Percentiles rank a stretch among this genome's conserved stretches.
Conservation (phyloP, 805 yeast genomes). For the Candida awuae region DNA sequence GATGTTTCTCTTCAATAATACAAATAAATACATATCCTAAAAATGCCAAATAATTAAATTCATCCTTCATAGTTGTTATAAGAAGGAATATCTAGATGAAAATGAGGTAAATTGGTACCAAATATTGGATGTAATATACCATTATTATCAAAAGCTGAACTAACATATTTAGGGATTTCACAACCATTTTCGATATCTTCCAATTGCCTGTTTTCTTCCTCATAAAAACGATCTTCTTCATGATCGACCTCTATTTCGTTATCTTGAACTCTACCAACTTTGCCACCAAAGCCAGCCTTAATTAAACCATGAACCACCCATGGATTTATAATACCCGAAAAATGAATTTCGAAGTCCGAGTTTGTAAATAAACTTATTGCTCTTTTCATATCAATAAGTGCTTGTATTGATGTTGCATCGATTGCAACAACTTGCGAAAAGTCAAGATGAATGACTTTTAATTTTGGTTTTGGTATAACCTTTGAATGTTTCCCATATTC, state of each 20-base stretch:
- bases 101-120: slow-evolving; percentile 64
- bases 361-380: slow-evolving; percentile 71
- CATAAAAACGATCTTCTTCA: slow-evolving; percentile 5
- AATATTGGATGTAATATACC: slow-evolving; percentile 36
- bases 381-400: slow-evolving; percentile 65
- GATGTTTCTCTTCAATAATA: too few species aligned
- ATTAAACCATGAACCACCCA: slow-evolving; percentile 77
- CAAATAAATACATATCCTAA: too few species aligned
- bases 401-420: slow-evolving; percentile 75
- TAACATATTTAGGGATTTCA: slow-evolving; percentile 12
- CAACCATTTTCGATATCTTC: neutral
- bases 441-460: slow-evolving; percentile 70
- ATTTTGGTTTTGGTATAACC: slow-evolving; percentile 51
- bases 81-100: slow-evolving; percentile 71
- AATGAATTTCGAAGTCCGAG: slow-evolving; percentile 81
- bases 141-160: slow-evolving; percentile 14
- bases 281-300: slow-evolving; percentile 64
- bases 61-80: slow-evolving; percentile 20
- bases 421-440: slow-evolving; percentile 65
- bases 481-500: slow-evolving; percentile 21
- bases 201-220: neutral
- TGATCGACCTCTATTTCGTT: slow-evolving; percentile 11
- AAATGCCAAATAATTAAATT: too few species aligned
- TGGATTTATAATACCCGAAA: slow-evolving; percentile 72
- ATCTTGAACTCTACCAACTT: slow-evolving; percentile 11